These are phyloP conservation scores for Ampelocalamus luodianensis DNA, from an alignment of 176 grass and related monocot species.

Conservation along the genomic window DNA sequence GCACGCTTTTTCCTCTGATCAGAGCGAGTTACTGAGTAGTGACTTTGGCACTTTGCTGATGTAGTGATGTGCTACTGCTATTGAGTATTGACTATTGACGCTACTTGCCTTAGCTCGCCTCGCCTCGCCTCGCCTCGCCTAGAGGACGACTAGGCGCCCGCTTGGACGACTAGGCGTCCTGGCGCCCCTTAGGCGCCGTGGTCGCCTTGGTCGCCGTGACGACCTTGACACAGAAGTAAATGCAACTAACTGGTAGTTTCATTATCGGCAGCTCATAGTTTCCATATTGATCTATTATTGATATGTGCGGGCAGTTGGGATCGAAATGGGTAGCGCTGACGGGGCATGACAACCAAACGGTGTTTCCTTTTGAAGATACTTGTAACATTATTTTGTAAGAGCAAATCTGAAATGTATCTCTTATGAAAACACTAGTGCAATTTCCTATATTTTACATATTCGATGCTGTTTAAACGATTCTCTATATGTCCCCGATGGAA, in stretches of 20 bases:
- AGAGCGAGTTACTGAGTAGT: no score
- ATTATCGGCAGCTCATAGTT: neutral
- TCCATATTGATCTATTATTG: neutral
- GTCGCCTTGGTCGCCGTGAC: no score
- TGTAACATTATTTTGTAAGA: slow-evolving; percentile 4
- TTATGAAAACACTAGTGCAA: neutral
- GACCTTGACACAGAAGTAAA: no score
- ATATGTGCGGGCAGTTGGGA: neutral
- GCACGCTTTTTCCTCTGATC: no score
- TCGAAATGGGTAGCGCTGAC: neutral
- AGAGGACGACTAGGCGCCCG: no score
- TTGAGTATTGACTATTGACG: no score
- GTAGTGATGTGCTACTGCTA: no score
- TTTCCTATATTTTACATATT: slow-evolving; percentile 4
- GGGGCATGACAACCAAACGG: neutral
- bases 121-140: no score
- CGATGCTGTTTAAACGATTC: neutral
- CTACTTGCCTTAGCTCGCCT: no score
- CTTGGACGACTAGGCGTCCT: no score
- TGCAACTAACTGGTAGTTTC: slow-evolving; percentile 7
- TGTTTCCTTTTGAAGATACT: slow-evolving; percentile 2
- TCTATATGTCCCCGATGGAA: neutral
- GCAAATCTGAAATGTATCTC: slow-evolving; percentile 16
- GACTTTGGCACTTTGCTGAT: no score
- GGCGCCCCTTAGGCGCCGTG: no score